A percentile compares a stretch with the other conserved stretches of the same genome.
These are phyloP conservation scores for Paxillus ammoniavirescens DNA, from an alignment of 768 basidiomycete species.

Conservation along the genomic window DNA sequence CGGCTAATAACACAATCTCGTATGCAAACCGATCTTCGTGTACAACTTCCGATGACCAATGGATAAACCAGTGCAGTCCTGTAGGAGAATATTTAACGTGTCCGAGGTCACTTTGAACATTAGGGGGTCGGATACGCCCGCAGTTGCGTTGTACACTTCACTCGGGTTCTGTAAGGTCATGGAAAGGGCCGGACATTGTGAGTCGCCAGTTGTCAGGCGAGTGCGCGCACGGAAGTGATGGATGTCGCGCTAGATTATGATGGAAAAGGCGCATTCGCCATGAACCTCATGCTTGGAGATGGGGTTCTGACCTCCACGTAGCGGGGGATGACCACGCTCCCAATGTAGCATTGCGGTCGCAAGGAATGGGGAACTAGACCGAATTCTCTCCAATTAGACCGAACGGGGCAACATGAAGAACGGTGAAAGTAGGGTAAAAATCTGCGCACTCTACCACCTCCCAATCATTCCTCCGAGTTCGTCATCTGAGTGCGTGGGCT, in stretches of 20 bases:
- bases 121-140: conserved; percentile 9
- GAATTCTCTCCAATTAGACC: no score
- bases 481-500: neutral
- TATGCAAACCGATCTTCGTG: neutral
- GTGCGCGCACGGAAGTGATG: neutral
- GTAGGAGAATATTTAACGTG: neutral
- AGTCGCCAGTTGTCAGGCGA: neutral
- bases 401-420: neutral
- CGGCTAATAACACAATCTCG: conserved; percentile 1
- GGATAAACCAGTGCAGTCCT: neutral
- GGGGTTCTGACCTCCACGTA: neutral
- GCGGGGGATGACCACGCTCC: neutral
- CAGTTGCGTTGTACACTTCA: conserved; percentile 5
- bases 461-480: neutral
- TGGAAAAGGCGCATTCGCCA: conserved; percentile 2
- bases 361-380: neutral
- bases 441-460: neutral
- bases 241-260: neutral
- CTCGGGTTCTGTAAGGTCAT: conserved; percentile 3
- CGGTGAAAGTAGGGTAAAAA: neutral
- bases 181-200: neutral
- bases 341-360: neutral
- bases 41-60: neutral
- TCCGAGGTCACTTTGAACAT: conserved; percentile 8
- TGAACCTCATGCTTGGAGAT: neutral